Conservation (phyloP, 1,284 basidiomycete species). For the Malassezia sp. region DNA sequence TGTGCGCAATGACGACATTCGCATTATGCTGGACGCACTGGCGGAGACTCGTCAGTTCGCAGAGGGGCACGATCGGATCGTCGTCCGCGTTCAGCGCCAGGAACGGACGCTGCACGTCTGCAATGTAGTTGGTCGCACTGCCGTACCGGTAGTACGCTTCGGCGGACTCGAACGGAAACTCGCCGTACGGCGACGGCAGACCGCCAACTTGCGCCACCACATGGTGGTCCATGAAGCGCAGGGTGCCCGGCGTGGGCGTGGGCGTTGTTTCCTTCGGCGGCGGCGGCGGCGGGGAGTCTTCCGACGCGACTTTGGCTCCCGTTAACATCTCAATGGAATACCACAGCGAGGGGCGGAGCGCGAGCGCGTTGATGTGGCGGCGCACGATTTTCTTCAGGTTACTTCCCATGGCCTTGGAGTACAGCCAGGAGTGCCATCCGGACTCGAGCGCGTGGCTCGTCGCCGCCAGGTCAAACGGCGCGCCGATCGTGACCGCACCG, state of each 20-base stretch:
- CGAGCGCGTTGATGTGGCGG: constrained; percentile 28
- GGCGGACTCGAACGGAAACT: constrained; percentile 51
- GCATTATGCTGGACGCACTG: constrained; percentile 54
- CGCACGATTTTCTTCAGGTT: constrained; percentile 54
- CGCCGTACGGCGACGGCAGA: constrained; percentile 47
- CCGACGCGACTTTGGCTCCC: constrained; percentile 17
- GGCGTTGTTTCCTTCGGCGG: not conserved
- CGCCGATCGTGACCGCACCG: constrained; percentile 60
- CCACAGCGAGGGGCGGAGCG: constrained; percentile 30
- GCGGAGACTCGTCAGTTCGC: constrained; percentile 21
- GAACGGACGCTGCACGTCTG: constrained; percentile 47
- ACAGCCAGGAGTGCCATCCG: constrained; percentile 57
- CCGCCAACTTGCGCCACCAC: constrained; percentile 70
- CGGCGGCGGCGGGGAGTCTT: constrained; percentile 9
- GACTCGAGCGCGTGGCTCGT: constrained; percentile 53
- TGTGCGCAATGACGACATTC: constrained; percentile 62
- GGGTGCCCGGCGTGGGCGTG: constrained; percentile 20
- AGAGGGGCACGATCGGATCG: constrained; percentile 64
- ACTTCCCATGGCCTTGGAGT: constrained; percentile 68
- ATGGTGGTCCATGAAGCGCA: constrained; percentile 50
- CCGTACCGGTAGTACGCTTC: constrained; percentile 62
- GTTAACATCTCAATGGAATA: constrained; percentile 21
- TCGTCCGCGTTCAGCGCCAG: constrained; percentile 78
- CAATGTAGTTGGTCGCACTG: constrained; percentile 28
- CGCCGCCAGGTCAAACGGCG: constrained; percentile 64